phyloP scores from a whole-genome alignment of 169 alveolate genomes.

The Plasmodium relictum region DNA sequence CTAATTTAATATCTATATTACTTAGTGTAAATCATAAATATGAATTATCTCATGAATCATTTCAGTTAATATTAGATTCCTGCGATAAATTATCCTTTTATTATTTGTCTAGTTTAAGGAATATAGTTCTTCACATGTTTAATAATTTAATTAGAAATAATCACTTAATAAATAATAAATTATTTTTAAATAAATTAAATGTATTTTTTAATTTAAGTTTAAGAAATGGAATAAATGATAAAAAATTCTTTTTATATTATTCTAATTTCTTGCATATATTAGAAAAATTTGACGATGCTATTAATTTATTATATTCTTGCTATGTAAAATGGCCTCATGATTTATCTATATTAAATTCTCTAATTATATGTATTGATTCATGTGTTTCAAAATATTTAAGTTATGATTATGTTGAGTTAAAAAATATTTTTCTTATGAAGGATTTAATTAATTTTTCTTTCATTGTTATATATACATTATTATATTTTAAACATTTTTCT shows the following conservation, averaged over 20 bases:
- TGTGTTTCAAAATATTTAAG: constrained; percentile 70
- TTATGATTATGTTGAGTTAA: constrained; percentile 60
- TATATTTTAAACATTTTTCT: constrained; percentile 29
- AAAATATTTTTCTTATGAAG: constrained; percentile 38
- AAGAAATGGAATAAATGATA: constrained; percentile 56
- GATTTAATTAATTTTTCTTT: constrained; percentile 48
- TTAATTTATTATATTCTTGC: constrained; percentile 21
- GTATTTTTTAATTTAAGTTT: constrained; percentile 57
- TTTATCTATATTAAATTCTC: constrained; percentile 31
- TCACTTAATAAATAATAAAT: constrained; percentile 40
- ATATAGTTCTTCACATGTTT: constrained; percentile 51
- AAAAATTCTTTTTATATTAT: constrained; percentile 36
- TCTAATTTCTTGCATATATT: constrained; percentile 51
- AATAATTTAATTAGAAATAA: constrained; percentile 63
- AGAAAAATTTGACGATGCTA: constrained; percentile 61
- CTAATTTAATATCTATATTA: constrained; percentile 31
- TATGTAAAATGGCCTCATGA: constrained; percentile 65
- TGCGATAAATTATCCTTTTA: constrained; percentile 36
- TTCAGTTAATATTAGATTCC: constrained; percentile 48
- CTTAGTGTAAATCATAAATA: constrained; percentile 53
- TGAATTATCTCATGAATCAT: constrained; percentile 51
- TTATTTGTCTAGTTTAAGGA: constrained; percentile 17
- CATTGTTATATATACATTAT: constrained; percentile 23
- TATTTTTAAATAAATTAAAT: constrained; percentile 68
- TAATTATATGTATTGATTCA: constrained; percentile 69